phyloP scores from a whole-genome alignment of 352 stramenopile genomes.

The Phytophthora colocasiae region DNA sequence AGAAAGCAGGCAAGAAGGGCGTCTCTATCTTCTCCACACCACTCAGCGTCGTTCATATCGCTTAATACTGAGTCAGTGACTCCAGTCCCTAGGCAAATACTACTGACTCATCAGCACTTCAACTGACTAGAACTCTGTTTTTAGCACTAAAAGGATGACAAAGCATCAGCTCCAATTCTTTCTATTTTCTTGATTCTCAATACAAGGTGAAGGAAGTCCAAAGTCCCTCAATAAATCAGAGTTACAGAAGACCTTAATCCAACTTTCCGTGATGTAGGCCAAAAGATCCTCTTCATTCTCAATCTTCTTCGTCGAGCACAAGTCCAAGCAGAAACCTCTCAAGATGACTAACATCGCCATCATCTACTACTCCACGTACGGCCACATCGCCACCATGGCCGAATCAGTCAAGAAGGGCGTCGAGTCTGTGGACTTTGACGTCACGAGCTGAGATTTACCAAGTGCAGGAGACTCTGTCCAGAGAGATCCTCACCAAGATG shows the following conservation, averaged over 20 bases:
- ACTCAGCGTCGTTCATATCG: constrained; percentile 79
- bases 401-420: constrained; percentile 79
- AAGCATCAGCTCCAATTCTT: constrained; percentile 23
- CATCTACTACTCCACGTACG: constrained; percentile 89
- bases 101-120: constrained; percentile 22
- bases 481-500: constrained; percentile 88
- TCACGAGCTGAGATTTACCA: constrained; percentile 75
- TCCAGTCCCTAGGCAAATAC: too few species aligned
- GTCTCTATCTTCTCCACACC: constrained; percentile 75
- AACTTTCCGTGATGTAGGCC: constrained; percentile 8
- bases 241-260: constrained; percentile 1
- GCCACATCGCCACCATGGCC: constrained; percentile 84
- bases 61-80: background rate
- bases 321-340: constrained; percentile 13
- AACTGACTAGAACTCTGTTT: constrained; percentile 4
- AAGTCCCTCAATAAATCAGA: constrained; percentile 1
- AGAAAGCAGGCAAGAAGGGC: constrained; percentile 78
- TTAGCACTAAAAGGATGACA: constrained; percentile 23
- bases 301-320: constrained; percentile 33
- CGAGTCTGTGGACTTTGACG: constrained; percentile 67
- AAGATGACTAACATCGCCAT: constrained; percentile 80
- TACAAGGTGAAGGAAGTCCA: constrained; percentile 3
- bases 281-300: constrained; percentile 26
- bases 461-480: constrained; percentile 79
- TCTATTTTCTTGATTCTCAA: constrained; percentile 5